phyloP scores from a whole-genome alignment of 202 grass and related monocot species.

The Saccharum hybrid region DNA sequence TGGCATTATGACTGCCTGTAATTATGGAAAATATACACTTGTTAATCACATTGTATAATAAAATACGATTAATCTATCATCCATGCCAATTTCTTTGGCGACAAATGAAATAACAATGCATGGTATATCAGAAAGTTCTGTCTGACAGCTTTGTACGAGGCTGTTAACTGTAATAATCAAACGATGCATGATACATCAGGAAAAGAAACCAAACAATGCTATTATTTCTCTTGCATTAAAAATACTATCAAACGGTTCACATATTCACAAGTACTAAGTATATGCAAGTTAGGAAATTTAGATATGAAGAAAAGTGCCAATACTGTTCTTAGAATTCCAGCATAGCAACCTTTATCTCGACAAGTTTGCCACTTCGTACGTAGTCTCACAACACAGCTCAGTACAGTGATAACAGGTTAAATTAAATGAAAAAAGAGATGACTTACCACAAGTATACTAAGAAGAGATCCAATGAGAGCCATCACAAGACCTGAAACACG shows the following conservation, averaged over 20 bases:
- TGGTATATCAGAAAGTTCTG: neutral
- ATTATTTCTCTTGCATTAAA: neutral
- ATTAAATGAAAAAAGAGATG: neutral
- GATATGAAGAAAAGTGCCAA: neutral
- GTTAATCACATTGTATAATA: neutral
- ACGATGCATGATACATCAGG: neutral
- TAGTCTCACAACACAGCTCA: neutral
- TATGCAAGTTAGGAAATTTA: slow-evolving; percentile 1
- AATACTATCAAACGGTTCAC: neutral
- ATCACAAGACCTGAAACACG: slow-evolving; percentile 85
- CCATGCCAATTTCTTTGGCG: neutral
- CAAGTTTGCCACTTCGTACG: neutral
- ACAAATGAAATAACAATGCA: neutral
- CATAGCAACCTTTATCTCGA: neutral
- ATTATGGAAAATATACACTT: neutral
- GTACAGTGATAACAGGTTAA: neutral
- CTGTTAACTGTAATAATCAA: neutral
- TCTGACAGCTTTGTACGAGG: neutral
- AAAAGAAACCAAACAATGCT: neutral
- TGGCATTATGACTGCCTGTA: slow-evolving; percentile 84
- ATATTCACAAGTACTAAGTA: neutral
- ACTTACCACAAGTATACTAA: slow-evolving; percentile 93
- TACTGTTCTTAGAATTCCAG: neutral
- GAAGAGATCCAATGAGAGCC: slow-evolving; percentile 90
- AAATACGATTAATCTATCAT: slow-evolving; percentile 8